These are phyloP conservation scores for Claviceps spartinae DNA, from an alignment of 2,329 filamentous ascomycete genomes.

Conservation along the genomic window DNA sequence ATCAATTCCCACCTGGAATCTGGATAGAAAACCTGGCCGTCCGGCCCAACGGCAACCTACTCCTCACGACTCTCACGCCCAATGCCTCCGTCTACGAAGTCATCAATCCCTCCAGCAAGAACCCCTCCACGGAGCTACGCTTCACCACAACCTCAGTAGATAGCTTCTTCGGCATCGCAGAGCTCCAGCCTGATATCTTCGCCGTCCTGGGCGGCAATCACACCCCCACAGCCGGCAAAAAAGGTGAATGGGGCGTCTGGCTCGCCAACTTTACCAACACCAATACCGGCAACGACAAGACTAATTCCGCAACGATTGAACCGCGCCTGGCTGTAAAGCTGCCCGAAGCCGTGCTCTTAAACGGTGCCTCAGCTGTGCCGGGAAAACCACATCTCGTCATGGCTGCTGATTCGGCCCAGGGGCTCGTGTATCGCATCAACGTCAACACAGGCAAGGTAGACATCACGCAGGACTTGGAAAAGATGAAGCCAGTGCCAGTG, in stretches of 20 bases:
- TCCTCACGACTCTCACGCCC: slow-evolving; percentile 2
- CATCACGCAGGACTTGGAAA: slow-evolving; percentile 10
- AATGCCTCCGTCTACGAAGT: slow-evolving; percentile 1
- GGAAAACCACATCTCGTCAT: neutral
- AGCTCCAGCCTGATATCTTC: neutral
- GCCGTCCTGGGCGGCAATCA: slow-evolving; percentile 4
- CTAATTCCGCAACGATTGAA: neutral
- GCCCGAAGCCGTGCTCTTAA: neutral
- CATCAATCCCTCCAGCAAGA: neutral
- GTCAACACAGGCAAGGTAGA: slow-evolving; percentile 8
- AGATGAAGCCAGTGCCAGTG: slow-evolving; percentile 22
- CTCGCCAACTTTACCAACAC: neutral
- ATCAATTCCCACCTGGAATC: neutral
- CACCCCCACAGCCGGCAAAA: neutral
- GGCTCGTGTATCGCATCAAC: slow-evolving; percentile 15
- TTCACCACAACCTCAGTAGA: neutral
- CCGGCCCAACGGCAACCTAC: slow-evolving; percentile 4
- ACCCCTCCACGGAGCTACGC: neutral
- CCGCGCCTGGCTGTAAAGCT: neutral
- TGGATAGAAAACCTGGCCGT: slow-evolving; percentile 7
- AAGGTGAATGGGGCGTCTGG: neutral
- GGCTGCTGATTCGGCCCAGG: slow-evolving; percentile 11
- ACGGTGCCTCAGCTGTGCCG: neutral
- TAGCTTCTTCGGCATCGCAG: slow-evolving; percentile 5
- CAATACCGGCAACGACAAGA: too few species aligned